Percentiles rank a stretch among this genome's conserved stretches.
Evolutionary conservation across 1,284 basidiomycete genomes (phyloP).

Genomic region (Ganoderma lingzhi): DNA sequence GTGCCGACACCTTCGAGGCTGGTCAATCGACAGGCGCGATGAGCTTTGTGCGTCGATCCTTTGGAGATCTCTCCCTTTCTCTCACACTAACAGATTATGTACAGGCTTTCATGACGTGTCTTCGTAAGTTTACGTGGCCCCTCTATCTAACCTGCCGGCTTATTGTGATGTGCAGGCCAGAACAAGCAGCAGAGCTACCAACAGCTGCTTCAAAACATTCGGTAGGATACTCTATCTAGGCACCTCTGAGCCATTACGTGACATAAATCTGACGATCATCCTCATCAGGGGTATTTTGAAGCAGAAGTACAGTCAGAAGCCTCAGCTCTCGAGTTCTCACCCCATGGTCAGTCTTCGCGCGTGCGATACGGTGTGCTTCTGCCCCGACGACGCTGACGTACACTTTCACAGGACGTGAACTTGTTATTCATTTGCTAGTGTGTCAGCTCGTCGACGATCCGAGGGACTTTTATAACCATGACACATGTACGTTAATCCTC

Average conservation of each 20-base stretch:
- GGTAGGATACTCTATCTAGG: constrained; percentile 44
- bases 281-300: constrained; percentile 58
- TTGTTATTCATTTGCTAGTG: constrained; percentile 61
- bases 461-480: neutral
- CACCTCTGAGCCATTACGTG: constrained; percentile 4
- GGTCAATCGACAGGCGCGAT: constrained; percentile 90
- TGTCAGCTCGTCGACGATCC: neutral
- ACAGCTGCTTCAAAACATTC: constrained; percentile 77
- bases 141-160: constrained; percentile 6
- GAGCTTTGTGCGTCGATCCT: constrained; percentile 66
- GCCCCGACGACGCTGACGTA: constrained; percentile 10
- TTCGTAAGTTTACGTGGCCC: constrained; percentile 50
- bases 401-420: constrained; percentile 54
- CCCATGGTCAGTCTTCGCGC: constrained; percentile 64
- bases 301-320: constrained; percentile 86
- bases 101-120: constrained; percentile 78
- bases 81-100: neutral
- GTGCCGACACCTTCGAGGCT: constrained; percentile 86
- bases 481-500: neutral
- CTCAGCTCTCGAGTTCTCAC: constrained; percentile 80
- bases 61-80: neutral
- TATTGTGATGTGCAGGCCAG: constrained; percentile 47
- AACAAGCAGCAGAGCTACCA: constrained; percentile 84
- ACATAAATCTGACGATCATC: constrained; percentile 12
- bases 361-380: constrained; percentile 11